Base-by-base conservation (phyloP, 345 rosid species). In the Sapria himalayana region DNA sequence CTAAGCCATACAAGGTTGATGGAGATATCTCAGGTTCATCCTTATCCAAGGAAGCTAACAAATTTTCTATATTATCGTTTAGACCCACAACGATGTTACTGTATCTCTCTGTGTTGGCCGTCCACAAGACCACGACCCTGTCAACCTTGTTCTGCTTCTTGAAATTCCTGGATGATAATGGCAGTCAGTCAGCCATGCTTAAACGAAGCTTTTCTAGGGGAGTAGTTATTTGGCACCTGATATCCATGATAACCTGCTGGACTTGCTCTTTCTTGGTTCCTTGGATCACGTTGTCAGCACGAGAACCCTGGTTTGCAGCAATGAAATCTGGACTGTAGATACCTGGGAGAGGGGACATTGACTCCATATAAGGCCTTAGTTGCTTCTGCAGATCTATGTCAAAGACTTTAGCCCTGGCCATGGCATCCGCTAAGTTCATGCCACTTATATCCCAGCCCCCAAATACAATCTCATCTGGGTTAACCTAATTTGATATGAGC, bases 381-480 rank as follows among this genome's bases (percentile, higher is more conserved):
- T 89, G 95, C 57, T 82, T 89, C 46, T 89, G 98, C 29, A 89
- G 58, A 63, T 82, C 98, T 50, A 89, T 69, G 43, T 89, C 98
- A 18, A 89, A 49, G 25, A 89, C 98, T 55, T 37, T 79, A 61
- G 76, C 95, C 58, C 95, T 71, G 14, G 73, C 86, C 98, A 89
- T 89, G 37, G 98, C 81, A 60, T 89, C 98, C 33, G 95, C 98
- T 54, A 89, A 58, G 72, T 79, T 89, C 95, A 79, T 76, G 55
- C 73, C 67, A 42, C 86, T 89, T 51, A 89, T 89, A 68, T 89
- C 98, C 98, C 98, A 89, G 34, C 98, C 98, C 5, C 93, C 98
- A 57, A 89, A 76, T 52, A 82, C 92, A 21, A 89, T 54, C 15
- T 79, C 84, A 55, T 82, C 93, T 1, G 98, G 98, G 58, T 75